Conservation (phyloP, 192 early-diverging fungal genomes). For the Coemansia sp. region DNA sequence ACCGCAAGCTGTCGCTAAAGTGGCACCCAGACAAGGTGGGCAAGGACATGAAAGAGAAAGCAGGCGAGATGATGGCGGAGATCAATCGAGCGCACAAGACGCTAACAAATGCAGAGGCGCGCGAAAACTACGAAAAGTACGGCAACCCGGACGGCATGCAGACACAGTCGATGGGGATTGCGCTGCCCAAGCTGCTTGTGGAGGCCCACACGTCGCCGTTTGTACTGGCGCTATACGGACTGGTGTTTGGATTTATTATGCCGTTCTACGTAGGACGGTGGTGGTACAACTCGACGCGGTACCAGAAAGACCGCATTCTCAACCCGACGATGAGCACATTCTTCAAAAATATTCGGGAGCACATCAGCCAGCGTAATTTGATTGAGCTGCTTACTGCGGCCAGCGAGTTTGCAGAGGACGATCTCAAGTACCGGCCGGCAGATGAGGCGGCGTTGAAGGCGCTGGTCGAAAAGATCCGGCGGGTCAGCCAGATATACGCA, state of each 20-base stretch:
- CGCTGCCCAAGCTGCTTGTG: conserved; percentile 87
- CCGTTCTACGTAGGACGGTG: conserved; percentile 88
- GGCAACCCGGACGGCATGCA: conserved; percentile 98
- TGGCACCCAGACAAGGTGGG: conserved; percentile 80
- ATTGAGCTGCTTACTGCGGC: conserved; percentile 75
- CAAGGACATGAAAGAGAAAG: conserved; percentile 66
- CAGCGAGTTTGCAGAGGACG: conserved; percentile 65
- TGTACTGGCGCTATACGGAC: conserved; percentile 82
- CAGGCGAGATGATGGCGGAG: conserved; percentile 76
- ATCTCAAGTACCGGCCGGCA: conserved; percentile 46
- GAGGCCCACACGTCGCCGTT: conserved; percentile 80
- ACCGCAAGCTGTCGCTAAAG: conserved; percentile 68
- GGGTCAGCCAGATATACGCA: conserved; percentile 36
- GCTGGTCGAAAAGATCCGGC: conserved; percentile 38
- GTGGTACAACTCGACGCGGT: conserved; percentile 90
- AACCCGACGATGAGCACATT: conserved; percentile 87
- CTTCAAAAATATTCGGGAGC: conserved; percentile 87
- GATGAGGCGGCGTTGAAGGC: conserved; percentile 56
- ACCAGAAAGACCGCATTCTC: conserved; percentile 88
- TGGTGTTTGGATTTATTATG: conserved; percentile 84
- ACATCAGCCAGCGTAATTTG: conserved; percentile 62
- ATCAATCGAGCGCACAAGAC: conserved; percentile 94
- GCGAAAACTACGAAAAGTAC: conserved; percentile 91
- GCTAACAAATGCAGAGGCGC: conserved; percentile 87
- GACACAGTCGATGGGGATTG: conserved; percentile 87